Base-by-base conservation (phyloP, 2,329 filamentous ascomycete genomes). In the Ophiostoma perfectum region DNA sequence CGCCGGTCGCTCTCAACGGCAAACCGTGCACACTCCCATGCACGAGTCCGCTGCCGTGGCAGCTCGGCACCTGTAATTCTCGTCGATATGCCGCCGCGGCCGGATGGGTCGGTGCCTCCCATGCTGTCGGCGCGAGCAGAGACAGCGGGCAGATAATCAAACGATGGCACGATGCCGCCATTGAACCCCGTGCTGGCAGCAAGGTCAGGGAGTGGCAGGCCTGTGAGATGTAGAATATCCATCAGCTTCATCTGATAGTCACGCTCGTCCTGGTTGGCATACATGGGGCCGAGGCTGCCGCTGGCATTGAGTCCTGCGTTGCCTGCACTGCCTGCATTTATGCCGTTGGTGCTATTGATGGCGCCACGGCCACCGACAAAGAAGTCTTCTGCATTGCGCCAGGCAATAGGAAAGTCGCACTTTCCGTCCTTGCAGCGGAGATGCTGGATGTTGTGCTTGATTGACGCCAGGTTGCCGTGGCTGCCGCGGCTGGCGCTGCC, bases 221-320 rank as follows among this genome's bases (percentile, higher is more conserved):
- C 49, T 3, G 65, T 47, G 9, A n/a, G 42, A 1, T 38, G 9
- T 4, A 67, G 2, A 11, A 70, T 60, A 36, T 68, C 67, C 8
- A 67, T 27, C 42, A 70, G 49, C 60, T 45, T 64, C 66, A 65
- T 55, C 49, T 62, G 69, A 18, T 47, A 11, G 38, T 70, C 69
- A 16, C 69, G 69, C 4, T 60, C 67, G 4, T 66, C 69, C 7
- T 68, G 65, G 69, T 70, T 67, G 49, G 44, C 39, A 44, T 70
- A 47, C 4, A 67, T n/a, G 49, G 38, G 42, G 14, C 64, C 39
- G 63, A 8, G 6, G 9, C 55, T 42, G 27, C 44, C 41, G 39
- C 12, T 63, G 18, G 5, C 14, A 36, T 27, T 55, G 47, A 18
- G 44, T 39, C 14, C 8, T 5, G 5, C 58, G 67, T 36, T 49